Conservation (phyloP, 768 basidiomycete genomes). For the Phanerochaete sordida region DNA sequence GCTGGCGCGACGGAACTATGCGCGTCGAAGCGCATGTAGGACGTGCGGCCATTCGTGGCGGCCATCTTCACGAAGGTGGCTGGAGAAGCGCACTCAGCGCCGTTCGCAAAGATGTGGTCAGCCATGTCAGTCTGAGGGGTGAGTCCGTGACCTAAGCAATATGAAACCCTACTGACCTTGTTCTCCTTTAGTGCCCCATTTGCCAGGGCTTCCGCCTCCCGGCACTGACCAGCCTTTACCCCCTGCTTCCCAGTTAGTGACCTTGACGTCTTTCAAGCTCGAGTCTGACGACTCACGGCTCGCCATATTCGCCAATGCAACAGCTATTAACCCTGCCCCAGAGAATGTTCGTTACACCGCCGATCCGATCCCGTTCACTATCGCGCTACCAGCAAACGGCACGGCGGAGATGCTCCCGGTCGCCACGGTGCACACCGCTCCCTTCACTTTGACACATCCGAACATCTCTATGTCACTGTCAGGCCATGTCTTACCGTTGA, state of each 20-base stretch:
- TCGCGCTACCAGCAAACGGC: constrained; percentile 43
- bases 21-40: constrained; percentile 41
- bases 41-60: constrained; percentile 48
- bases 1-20: constrained; percentile 54
- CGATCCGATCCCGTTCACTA: constrained; percentile 59
- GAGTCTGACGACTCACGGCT: constrained; percentile 30
- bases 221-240: constrained; percentile 37
- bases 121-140: constrained; percentile 52
- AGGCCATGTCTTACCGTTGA: constrained; percentile 56
- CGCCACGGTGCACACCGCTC: constrained; percentile 49
- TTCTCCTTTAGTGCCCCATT: constrained; percentile 45
- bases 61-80: constrained; percentile 34
- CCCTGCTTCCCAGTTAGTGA: constrained; percentile 61
- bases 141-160: constrained; percentile 23
- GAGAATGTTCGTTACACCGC: constrained; percentile 43
- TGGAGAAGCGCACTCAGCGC: constrained; percentile 46
- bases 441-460: constrained; percentile 62
- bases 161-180: no score
- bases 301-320: constrained; percentile 44
- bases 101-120: constrained; percentile 42
- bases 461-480: constrained; percentile 59
- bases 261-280: constrained; percentile 53
- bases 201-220: constrained; percentile 66
- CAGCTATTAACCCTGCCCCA: constrained; percentile 56
- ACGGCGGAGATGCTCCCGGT: constrained; percentile 35